Base-by-base conservation (phyloP, 805 yeast genomes). In the Saccharomycopsis sp. region DNA sequence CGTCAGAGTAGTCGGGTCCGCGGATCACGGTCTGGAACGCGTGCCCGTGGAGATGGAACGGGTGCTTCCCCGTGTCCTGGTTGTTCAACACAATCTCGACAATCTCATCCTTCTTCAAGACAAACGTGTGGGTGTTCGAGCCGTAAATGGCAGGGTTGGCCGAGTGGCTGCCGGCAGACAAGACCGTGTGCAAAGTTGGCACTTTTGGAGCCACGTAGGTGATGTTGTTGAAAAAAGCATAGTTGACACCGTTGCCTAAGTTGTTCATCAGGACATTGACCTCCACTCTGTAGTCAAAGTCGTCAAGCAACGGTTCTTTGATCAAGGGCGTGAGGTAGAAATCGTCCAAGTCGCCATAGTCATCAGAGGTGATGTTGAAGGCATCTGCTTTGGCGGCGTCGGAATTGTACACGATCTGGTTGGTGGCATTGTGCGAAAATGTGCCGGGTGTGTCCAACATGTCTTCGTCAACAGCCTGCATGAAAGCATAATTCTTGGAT, bases 11-110 rank as follows among this genome's bases (percentile, higher is more conserved):
- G 33, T 69, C 76, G 22, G 68, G 75, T 38, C 80, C 85, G 61
- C 96, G 72, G 48, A 73, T 77, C 45, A 86, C 59, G 7, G 81
- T 69, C 65, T 89, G 96, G 83, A 88, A 89, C 37, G 61, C 74
- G 38, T 66, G 71, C 23, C 98, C 98, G 65, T 89, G 98, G 58
- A 89, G 66, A 64, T 89, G 98, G 92, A 89, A 89, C 22, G 98
- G 97, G 66, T 89, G 98, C 53, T 70, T 80, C 58, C 97, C 96
- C 4, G 94, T 75, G 61, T 89, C 98, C 46, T 64, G 64, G 62
- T 87, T 88, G 68, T 89, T 89, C 32, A 89, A 55, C 5, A 84
- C 82, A 51, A 89, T 73, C 57, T 89, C 94, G 25, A 89, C 72
- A 44, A 82, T 65, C 41, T 66, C 69, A 44, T 63, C 63, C 35